Percentiles rank a stretch among this genome's conserved stretches.
These are phyloP conservation scores for Hanseniaspora thailandica DNA, from an alignment of 805 yeast species.

Conservation along the genomic window DNA sequence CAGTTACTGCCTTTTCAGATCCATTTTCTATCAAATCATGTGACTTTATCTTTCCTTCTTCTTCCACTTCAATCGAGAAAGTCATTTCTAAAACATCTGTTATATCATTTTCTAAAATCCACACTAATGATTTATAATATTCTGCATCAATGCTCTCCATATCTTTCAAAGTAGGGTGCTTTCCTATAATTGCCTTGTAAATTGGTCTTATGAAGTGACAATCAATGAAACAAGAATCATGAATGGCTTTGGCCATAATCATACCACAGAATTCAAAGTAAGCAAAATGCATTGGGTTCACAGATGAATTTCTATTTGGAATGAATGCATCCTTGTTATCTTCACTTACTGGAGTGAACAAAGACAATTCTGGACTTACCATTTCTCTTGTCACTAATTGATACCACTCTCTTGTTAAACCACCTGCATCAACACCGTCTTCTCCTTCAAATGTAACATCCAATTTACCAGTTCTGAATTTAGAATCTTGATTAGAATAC, in stretches of 20 bases:
- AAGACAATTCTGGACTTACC: conserved; percentile 90
- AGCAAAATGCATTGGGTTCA: conserved; percentile 83
- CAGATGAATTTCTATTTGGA: conserved; percentile 84
- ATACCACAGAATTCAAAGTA: conserved; percentile 92
- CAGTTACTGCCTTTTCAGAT: conserved; percentile 72
- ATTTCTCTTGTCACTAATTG: conserved; percentile 87
- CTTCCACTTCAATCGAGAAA: conserved; percentile 85
- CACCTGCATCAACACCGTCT: conserved; percentile 97
- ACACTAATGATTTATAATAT: conserved; percentile 78
- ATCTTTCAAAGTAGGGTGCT: conserved; percentile 74
- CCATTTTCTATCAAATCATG: conserved; percentile 80
- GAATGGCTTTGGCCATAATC: conserved; percentile 86
- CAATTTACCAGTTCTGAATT: conserved; percentile 53
- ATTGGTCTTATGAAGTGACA: conserved; percentile 94
- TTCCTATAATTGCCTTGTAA: conserved; percentile 72
- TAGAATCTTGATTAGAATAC: conserved; percentile 55
- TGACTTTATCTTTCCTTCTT: conserved; percentile 77
- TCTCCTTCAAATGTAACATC: conserved; percentile 84
- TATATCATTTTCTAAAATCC: conserved; percentile 96
- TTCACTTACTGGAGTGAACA: conserved; percentile 81
- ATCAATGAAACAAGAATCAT: conserved; percentile 73
- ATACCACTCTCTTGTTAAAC: conserved; percentile 94
- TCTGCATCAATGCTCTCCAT: conserved; percentile 89
- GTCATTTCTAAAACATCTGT: conserved; percentile 92
- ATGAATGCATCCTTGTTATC: conserved; percentile 82